These are phyloP conservation scores for Apiotrichum brassicae DNA, from an alignment of 1,284 basidiomycete species.

Conservation along the genomic window DNA sequence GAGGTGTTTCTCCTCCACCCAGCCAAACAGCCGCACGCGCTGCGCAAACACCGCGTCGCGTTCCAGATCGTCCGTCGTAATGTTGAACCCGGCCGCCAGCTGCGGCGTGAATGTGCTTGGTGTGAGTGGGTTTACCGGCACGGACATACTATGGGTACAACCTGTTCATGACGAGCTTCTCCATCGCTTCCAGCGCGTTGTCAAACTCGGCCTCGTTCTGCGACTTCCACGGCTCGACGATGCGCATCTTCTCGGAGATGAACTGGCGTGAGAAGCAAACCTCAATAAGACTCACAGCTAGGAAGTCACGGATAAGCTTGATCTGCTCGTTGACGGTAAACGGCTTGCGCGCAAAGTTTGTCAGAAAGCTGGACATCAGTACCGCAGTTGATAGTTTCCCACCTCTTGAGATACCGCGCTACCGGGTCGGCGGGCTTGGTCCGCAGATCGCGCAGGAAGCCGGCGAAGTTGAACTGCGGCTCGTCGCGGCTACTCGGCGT, in stretches of 20 bases:
- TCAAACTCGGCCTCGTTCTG: conserved; percentile 79
- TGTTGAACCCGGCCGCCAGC: conserved; percentile 53
- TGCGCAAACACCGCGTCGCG: conserved; percentile 84
- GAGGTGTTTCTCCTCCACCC: conserved; percentile 83
- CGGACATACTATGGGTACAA: conserved; percentile 80
- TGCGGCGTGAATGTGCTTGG: conserved; percentile 82
- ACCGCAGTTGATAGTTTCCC: conserved; percentile 11
- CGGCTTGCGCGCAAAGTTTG: conserved; percentile 81
- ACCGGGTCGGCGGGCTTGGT: conserved; percentile 75
- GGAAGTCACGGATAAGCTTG: conserved; percentile 86
- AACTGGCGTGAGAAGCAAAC: conserved; percentile 54
- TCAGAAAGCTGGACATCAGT: conserved; percentile 61
- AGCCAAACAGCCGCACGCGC: conserved; percentile 83
- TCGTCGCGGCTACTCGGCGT: conserved; percentile 9
- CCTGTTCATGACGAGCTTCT: conserved; percentile 98
- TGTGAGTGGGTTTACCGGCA: neutral
- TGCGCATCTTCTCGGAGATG: conserved; percentile 78
- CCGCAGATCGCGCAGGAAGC: conserved; percentile 86
- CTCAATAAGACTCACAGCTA: conserved; percentile 57
- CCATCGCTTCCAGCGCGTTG: conserved; percentile 96
- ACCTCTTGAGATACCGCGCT: conserved; percentile 86
- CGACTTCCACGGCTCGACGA: conserved; percentile 70
- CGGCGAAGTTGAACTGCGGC: conserved; percentile 45
- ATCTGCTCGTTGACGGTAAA: conserved; percentile 86
- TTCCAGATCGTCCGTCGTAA: conserved; percentile 92